Evolutionary conservation across 148 eudicot genomes (phyloP), one percentile per base, ranked within the genome.

Genomic region (Dianthus caryophyllus): DNA sequence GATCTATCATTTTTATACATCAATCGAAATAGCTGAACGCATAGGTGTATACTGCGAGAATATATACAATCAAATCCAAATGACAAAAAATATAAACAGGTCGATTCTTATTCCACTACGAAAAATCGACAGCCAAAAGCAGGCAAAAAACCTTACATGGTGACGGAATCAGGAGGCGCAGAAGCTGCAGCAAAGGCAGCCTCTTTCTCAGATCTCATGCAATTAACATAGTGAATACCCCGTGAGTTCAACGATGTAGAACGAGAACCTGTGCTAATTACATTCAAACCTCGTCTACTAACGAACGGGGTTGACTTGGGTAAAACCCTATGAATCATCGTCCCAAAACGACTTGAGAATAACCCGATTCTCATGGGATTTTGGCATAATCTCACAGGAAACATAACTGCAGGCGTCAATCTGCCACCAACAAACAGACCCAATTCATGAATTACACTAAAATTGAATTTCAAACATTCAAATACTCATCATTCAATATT

Each of bases 181-280:
- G 78, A 57, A 54, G 73, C 59, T 36, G 78, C 78, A 63, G 73
- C 73, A 44, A 64, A 10, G 29, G 78, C 74, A 58, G 78, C 78
- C 14, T 75, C 78, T 48, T 75, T 70, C 57, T 75, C 78, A 20
- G 78, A 70, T 38, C 30, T 60, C 70, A 63, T 47, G 10, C 73
- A 47, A 24, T 44, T 26, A 25, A 9, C 17, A 63, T 26, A 46
- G 36, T 63, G 66, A 25, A 63, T 1, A 44, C 20, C 20, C 36
- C 52, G 43, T 63, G 70, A 52, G 48, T 75, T 75, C 55, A 68
- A 54, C 62, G 64, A 74, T 2, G 64, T 69, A 54, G 78, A 57
- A 27, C 71, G 56, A 15, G 70, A 66, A 2, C 25, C 65, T 26
- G 57, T 27, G 50, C 70, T 61, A 51, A 57, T 57, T n/a, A 38